These are phyloP conservation scores for Lodderomyces oxycetoniae DNA, from an alignment of 1,139 yeast genomes.

Conservation along the genomic window DNA sequence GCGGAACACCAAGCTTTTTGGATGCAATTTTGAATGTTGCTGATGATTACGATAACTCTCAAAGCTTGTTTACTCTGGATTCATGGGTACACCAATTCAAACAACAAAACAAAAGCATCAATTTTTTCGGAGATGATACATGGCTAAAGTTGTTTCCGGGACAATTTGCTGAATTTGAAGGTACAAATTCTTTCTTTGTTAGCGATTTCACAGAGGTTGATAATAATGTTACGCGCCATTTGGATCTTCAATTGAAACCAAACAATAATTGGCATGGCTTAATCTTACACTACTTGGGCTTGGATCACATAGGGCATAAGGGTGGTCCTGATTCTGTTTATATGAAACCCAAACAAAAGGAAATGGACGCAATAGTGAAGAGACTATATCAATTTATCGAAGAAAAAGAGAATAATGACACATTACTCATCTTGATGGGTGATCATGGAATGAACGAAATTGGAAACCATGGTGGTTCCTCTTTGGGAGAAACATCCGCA, in stretches of 20 bases:
- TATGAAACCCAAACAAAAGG: slow-evolving; percentile 77
- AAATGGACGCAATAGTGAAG: slow-evolving; percentile 71
- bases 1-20: slow-evolving; percentile 72
- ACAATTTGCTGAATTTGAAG: slow-evolving; percentile 62
- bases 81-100: slow-evolving; percentile 79
- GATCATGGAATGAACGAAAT: slow-evolving; percentile 95
- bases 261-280: slow-evolving; percentile 69
- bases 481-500: slow-evolving; percentile 86
- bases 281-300: slow-evolving; percentile 84
- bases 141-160: slow-evolving; percentile 88
- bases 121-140: slow-evolving; percentile 96
- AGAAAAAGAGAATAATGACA: slow-evolving; percentile 43
- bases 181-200: slow-evolving; percentile 91
- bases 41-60: slow-evolving; percentile 75
- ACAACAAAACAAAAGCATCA: slow-evolving; percentile 40
- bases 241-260: slow-evolving; percentile 49
- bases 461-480: slow-evolving; percentile 96
- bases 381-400: slow-evolving; percentile 44
- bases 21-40: slow-evolving; percentile 92
- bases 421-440: slow-evolving; percentile 70
- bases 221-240: slow-evolving; percentile 84
- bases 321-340: slow-evolving; percentile 81
- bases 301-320: slow-evolving; percentile 97
- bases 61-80: slow-evolving; percentile 71
- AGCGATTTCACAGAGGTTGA: slow-evolving; percentile 94